Base-by-base conservation (phyloP, 1,139 yeast species). In the Protomyces gravidus region DNA sequence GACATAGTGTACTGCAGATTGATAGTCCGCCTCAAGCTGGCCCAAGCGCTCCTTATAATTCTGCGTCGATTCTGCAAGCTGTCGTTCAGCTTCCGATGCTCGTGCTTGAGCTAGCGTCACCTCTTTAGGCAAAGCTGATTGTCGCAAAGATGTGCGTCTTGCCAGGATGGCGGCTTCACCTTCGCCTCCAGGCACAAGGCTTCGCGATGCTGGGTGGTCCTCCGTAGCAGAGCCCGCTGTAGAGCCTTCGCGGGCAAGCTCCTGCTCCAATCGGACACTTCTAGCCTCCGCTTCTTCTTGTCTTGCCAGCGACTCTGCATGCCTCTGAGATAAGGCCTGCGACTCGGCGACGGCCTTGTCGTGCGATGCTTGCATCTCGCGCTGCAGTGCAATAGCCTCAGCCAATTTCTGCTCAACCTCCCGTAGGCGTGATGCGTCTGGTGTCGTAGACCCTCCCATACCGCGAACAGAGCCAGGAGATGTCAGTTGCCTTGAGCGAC, bases 1-100 rank as follows among this genome's bases (percentile, higher is more conserved):
- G 49, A 63, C 64, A 39, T 63, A 63, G 42, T 63, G 56, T 13
- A 63, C 61, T 11, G 66, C 63, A 28, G 62, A 49, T 36, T 63
- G 60, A 32, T 62, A 62, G 48, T 60, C 64, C 6, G 53, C 42
- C 55, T 64, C 64, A 17, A 63, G 59, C 36, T 64, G 63, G 36
- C 55, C 47, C 40, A 59, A 33, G 4, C 64, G 63, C 19, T 61
- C 63, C 36, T 52, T 58, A 48, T 40, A 61, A 25, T 59, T 57
- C 7, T 52, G 59, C 21, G 61, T 50, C 27, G 53, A 42, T 55
- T 52, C 62, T 17, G 56, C 53, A 36, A 62, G 33, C 42, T 57
- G 57, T 25, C 51, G 53, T 40, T 59, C 64, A 5, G 61, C 61
- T 19, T 62, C 62, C 9, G 53, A 27, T 7, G 59, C 62, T 7